Evolutionary conservation across 768 basidiomycete species (phyloP).

Genomic region (Mycena leptocephala): DNA sequence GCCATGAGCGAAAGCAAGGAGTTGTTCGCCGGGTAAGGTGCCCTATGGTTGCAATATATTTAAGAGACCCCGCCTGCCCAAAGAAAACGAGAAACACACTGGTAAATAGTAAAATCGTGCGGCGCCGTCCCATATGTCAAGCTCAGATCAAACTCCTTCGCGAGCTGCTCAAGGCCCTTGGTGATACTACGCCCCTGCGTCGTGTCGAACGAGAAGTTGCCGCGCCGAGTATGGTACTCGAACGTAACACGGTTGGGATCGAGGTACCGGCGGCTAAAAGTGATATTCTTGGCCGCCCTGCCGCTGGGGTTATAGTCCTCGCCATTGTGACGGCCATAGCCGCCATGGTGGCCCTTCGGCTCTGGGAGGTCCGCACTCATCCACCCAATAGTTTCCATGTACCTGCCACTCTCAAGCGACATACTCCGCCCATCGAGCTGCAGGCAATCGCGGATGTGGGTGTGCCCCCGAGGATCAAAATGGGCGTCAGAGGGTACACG

Average conservation of each 20-base stretch:
- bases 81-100: conserved; percentile 54
- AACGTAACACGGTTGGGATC: conserved; percentile 87
- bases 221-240: conserved; percentile 79
- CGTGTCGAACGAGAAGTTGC: conserved; percentile 77
- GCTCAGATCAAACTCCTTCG: conserved; percentile 73
- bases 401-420: conserved; percentile 87
- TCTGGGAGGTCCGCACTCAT: conserved; percentile 64
- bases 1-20: conserved; percentile 69
- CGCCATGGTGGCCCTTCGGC: neutral
- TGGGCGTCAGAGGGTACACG: conserved; percentile 82
- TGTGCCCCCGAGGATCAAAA: conserved; percentile 88
- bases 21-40: conserved; percentile 73
- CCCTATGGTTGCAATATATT: conserved; percentile 51
- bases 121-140: conserved; percentile 82
- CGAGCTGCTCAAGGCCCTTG: conserved; percentile 66
- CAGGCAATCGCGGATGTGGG: conserved; percentile 86
- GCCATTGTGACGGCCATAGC: conserved; percentile 8
- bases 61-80: neutral
- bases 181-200: conserved; percentile 67
- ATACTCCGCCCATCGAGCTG: conserved; percentile 84
- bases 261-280: too few species aligned
- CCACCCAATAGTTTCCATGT: conserved; percentile 95
- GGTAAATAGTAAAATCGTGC: conserved; percentile 78
- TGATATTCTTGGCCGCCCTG: conserved; percentile 61
- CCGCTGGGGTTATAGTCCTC: neutral